Evolutionary conservation across 2,329 filamentous ascomycete species (phyloP), one percentile per base, ranked within the genome.

Genomic region (Monosporascus sp.): DNA sequence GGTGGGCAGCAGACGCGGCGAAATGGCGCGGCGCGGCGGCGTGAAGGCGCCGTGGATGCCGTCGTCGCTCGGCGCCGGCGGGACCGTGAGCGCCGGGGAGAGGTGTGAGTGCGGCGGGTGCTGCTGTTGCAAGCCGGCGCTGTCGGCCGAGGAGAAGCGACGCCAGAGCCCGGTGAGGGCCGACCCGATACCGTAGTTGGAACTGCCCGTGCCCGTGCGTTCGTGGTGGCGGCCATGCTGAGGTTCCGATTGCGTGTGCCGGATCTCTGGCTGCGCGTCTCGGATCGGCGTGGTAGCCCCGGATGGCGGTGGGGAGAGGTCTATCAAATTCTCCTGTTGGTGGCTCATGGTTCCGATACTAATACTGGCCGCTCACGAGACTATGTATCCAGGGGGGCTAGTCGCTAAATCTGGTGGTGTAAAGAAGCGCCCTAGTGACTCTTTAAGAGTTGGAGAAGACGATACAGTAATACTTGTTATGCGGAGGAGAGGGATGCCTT

Each of bases 1-100:
- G 0, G 92, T 92, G 11, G 93, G 93, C 1, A 91, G 91, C 61
- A 91, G 88, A 69, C 96, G 91, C 2, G 91, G 91, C 14, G 88
- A 91, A 7, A 82, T 80, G 51, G 81, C 84, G 59, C 89, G 83
- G 53, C 76, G 74, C 53, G 80, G 75, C 58, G 82, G 80, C 24
- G 76, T 78, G 69, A 84, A 89, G 57, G 86, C 79, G 50, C 79
- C 78, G 60, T 77, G 75, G 67, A 85, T 73, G 58, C 78, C 78
- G 59, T 80, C 74, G 35, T 72, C 71, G 47, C 48, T 40, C 38
- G 47, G 46, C 44, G 47, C 50, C n/a, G 51, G 46, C 37, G 59
- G 52, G 37, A 63, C 56, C 20, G 64, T 54, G 49, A 59, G 60
- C 15, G 63, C 60, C 51, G 65, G 56, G 50, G 65, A 61, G 52